Percentiles rank a stretch among this genome's conserved stretches.
phyloP scores from a whole-genome alignment of 371 early-diverging fungal species.

The Parasitella parasitica region DNA sequence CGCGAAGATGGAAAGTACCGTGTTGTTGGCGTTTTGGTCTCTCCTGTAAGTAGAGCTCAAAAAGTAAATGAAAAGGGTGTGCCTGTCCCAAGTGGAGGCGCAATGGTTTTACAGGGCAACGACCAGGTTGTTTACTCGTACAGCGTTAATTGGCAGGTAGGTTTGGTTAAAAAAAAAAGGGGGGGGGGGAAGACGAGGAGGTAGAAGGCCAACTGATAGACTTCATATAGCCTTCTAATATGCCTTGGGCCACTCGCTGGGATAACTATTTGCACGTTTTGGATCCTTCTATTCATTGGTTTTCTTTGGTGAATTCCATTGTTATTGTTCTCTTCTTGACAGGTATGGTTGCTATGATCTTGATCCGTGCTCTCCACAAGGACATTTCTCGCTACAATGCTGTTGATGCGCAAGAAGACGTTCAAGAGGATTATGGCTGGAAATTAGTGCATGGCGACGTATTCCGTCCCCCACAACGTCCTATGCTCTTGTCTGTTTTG shows the following conservation, averaged over 20 bases:
- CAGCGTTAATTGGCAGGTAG: slow-evolving; percentile 80
- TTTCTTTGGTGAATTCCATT: slow-evolving; percentile 23
- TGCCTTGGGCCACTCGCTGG: slow-evolving; percentile 95
- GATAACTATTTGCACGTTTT: slow-evolving; percentile 83
- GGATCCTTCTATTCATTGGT: slow-evolving; percentile 83
- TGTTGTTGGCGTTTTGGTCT: slow-evolving; percentile 87
- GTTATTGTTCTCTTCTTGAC: slow-evolving; percentile 66
- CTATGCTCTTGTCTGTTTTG: slow-evolving; percentile 83
- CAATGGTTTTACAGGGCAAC: slow-evolving; percentile 50
- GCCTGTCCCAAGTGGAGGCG: slow-evolving; percentile 34
- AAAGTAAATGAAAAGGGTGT: slow-evolving; percentile 38
- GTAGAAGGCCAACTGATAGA: too few species aligned
- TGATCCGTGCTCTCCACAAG: slow-evolving; percentile 84
- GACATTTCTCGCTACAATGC: slow-evolving; percentile 82
- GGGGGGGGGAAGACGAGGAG: neutral
- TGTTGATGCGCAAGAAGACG: slow-evolving; percentile 78
- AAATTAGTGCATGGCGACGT: slow-evolving; percentile 93
- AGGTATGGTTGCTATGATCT: slow-evolving; percentile 84
- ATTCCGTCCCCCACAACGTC: slow-evolving; percentile 81
- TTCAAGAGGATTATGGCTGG: slow-evolving; percentile 91
- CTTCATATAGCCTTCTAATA: slow-evolving; percentile 59
- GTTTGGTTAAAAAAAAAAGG: neutral
- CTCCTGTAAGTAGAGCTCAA: slow-evolving; percentile 57
- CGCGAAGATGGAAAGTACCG: slow-evolving; percentile 61
- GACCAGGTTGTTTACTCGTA: slow-evolving; percentile 77